Conservation (phyloP, 192 early-diverging fungal genomes). For the Oehlia diaphana region DNA sequence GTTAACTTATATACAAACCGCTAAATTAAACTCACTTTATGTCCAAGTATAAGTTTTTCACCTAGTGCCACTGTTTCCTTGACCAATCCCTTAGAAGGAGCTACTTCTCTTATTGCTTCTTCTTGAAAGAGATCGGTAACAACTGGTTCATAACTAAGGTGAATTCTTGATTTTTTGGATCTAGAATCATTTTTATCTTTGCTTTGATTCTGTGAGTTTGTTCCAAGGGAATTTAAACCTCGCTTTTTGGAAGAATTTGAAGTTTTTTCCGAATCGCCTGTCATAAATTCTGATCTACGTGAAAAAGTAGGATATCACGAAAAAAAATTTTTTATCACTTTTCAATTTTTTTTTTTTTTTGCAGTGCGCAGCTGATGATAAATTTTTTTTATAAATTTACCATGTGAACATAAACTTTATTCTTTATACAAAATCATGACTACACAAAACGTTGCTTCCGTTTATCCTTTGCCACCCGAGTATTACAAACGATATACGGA, state of each 20-base stretch:
- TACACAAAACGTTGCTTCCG: constrained; percentile 32
- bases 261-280: background rate
- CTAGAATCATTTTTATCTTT: background rate
- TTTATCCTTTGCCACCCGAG: constrained; percentile 67
- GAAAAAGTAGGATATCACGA: too few species aligned
- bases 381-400: background rate
- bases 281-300: background rate
- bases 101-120: constrained; percentile 29
- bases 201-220: background rate
- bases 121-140: constrained; percentile 34
- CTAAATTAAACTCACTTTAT: constrained; percentile 26
- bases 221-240: background rate
- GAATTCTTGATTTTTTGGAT: background rate
- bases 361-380: background rate
- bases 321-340: too few species aligned
- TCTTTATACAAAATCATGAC: background rate
- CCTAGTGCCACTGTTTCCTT: background rate
- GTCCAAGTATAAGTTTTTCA: constrained; percentile 22
- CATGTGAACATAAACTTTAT: background rate
- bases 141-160: constrained; percentile 1
- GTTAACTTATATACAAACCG: background rate
- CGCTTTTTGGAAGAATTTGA: background rate
- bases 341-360: background rate
- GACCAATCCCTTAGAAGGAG: constrained; percentile 20
- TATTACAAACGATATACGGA: constrained; percentile 67